phyloP scores from a whole-genome alignment of 164 flowering plant genomes.

The Sextonia rubra region DNA sequence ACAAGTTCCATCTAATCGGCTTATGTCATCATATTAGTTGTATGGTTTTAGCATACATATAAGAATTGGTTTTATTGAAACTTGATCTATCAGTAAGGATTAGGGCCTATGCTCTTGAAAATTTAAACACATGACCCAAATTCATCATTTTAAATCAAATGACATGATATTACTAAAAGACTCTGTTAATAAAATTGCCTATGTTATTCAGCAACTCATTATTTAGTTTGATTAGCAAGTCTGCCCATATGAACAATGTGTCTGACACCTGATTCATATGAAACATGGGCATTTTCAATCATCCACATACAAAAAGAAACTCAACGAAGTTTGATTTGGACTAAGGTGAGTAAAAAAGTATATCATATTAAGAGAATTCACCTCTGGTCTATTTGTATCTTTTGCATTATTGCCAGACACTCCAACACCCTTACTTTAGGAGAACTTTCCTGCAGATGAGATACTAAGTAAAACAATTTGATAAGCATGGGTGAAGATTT shows the following conservation, averaged over 20 bases:
- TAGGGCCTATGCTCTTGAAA: too few species aligned
- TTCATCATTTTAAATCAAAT: too few species aligned
- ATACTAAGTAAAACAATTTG: constrained; percentile 1
- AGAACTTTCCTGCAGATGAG: constrained; percentile 40
- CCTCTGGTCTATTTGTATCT: constrained; percentile 85
- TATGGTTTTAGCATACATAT: too few species aligned
- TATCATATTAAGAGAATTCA: constrained; percentile 10
- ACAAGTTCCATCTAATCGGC: too few species aligned
- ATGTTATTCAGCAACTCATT: constrained; percentile 73
- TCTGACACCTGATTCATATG: constrained; percentile 60
- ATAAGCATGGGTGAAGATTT: too few species aligned
- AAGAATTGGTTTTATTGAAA: too few species aligned
- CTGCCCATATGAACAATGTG: constrained; percentile 79
- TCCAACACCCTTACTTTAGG: constrained; percentile 81
- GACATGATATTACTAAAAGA: constrained; percentile 3
- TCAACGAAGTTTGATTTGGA: too few species aligned
- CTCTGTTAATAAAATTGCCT: constrained; percentile 88
- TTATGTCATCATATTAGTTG: too few species aligned
- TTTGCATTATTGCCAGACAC: constrained; percentile 92
- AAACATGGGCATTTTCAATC: constrained; percentile 8
- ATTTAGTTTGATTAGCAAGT: constrained; percentile 86
- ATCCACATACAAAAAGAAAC: background rate
- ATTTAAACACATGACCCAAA: too few species aligned
- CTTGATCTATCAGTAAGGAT: too few species aligned
- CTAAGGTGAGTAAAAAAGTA: background rate